Base-by-base conservation (phyloP, 2,329 filamentous ascomycete species). In the Rhynchosporium graminicola region DNA sequence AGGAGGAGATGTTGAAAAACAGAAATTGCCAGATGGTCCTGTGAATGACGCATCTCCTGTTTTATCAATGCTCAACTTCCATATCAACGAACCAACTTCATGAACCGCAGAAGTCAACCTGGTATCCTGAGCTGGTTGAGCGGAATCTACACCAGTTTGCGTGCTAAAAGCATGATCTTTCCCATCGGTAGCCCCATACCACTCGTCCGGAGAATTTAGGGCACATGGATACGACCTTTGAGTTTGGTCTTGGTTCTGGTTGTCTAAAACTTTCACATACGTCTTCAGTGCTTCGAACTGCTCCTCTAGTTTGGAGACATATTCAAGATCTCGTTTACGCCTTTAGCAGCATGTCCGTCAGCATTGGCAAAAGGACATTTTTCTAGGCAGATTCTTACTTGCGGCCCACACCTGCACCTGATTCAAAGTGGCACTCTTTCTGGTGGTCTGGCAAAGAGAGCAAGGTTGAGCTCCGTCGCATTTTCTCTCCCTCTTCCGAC, bases 1-100 rank as follows among this genome's bases (percentile, higher is more conserved):
- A n/a, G 15, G 15, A 20, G 45, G 8, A 47, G 45, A 47, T n/a
- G 45, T 20, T 47, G 45, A 28, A 15, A 47, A n/a, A n/a, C 45
- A 47, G 45, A 47, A 47, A 47, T 47, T 47, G 15, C 45, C 45
- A 47, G 45, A n/a, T n/a, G 45, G 45, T 6, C 45, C 45, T 8
- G 3, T 47, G 45, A 47, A 47, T 15, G 45, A 20, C 6, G 45
- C 15, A 28, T 6, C 45, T 47, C 45, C 45, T n/a, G 15, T 47
- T n/a, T 47, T n/a, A 28, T n/a, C 20, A n/a, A 47, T 28, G 20
- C 26, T 47, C 45, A 47, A 10, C 45, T 28, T n/a, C 45, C 45
- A 47, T 3, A 47, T 28, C 45, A 47, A 28, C 15, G 45, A n/a
- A 15, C 15, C 15, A 28, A 47, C 15, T 20, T 47, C 45, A 15